Percentiles rank a stretch among this genome's conserved stretches.
Conservation (phyloP, 129 eudicot species). For the Kitagawia praeruptora region DNA sequence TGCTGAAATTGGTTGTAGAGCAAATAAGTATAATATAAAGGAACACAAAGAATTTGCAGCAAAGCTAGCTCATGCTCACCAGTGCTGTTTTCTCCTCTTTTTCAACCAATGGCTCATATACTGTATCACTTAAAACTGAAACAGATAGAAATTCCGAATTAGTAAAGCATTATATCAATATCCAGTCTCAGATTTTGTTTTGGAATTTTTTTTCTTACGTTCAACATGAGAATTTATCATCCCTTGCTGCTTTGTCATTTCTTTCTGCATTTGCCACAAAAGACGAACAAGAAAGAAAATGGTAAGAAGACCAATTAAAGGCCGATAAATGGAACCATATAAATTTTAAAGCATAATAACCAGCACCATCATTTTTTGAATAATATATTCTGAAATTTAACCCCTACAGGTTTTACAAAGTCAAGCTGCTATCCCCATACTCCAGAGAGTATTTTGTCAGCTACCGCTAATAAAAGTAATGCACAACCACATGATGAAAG, state of each 20-base stretch:
- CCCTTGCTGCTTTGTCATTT: constrained; percentile 38
- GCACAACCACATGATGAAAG: not conserved
- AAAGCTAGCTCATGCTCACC: constrained; percentile 43
- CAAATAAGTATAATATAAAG: not conserved
- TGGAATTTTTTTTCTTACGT: constrained; percentile 34
- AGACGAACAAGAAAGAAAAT: not conserved
- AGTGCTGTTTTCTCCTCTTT: constrained; percentile 60
- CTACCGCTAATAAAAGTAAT: not conserved
- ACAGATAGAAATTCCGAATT: not conserved
- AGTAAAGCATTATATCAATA: not conserved
- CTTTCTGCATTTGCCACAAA: constrained; percentile 47
- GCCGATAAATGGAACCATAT: not conserved
- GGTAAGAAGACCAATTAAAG: not conserved
- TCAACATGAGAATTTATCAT: constrained; percentile 63
- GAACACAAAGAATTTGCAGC: not conserved
- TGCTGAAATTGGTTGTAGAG: constrained; percentile 33
- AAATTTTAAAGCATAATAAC: not conserved
- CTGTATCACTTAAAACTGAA: constrained; percentile 68
- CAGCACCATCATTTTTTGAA: not conserved
- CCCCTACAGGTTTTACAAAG: not conserved
- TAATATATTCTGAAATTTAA: not conserved
- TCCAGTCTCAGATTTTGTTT: not conserved
- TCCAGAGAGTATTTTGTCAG: not conserved
- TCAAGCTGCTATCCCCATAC: not conserved
- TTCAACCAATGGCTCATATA: constrained; percentile 56